phyloP scores from a whole-genome alignment of 2,329 filamentous ascomycete species.

The Microsporum ferrugineum region DNA sequence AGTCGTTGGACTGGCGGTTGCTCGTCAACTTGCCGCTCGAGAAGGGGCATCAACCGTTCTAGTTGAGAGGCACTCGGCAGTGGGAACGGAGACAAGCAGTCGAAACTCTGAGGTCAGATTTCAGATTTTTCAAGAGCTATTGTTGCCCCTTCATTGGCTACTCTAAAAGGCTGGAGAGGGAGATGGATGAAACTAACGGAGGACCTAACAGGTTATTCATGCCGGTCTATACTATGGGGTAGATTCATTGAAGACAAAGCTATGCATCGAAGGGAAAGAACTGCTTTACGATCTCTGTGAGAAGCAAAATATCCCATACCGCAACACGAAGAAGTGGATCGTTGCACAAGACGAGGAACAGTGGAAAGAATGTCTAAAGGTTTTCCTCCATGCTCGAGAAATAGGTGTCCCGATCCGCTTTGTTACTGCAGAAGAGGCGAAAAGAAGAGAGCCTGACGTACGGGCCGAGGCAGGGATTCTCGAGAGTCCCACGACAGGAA shows the following conservation, averaged over 20 bases:
- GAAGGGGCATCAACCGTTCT: constrained; percentile 57
- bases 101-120: constrained; percentile 68
- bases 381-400: constrained; percentile 43
- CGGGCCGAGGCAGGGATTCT: constrained; percentile 60
- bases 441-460: constrained; percentile 60
- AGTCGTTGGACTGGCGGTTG: constrained; percentile 69
- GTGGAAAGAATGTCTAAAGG: constrained; percentile 44
- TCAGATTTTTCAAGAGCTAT: neutral
- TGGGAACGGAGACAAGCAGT: constrained; percentile 77
- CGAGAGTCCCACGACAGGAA: constrained; percentile 78
- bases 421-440: constrained; percentile 52
- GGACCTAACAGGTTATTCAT: constrained; percentile 60
- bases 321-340: constrained; percentile 82
- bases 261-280: constrained; percentile 68
- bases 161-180: neutral
- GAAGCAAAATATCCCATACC: constrained; percentile 54
- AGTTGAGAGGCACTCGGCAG: constrained; percentile 63
- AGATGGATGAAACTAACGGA: neutral
- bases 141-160: neutral
- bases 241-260: constrained; percentile 62
- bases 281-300: constrained; percentile 70
- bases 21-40: constrained; percentile 55
- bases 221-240: constrained; percentile 83
- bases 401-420: constrained; percentile 62
- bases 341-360: constrained; percentile 71